These are phyloP conservation scores for Thelonectria blattea DNA, from an alignment of 2,329 filamentous ascomycete species.

Conservation along the genomic window DNA sequence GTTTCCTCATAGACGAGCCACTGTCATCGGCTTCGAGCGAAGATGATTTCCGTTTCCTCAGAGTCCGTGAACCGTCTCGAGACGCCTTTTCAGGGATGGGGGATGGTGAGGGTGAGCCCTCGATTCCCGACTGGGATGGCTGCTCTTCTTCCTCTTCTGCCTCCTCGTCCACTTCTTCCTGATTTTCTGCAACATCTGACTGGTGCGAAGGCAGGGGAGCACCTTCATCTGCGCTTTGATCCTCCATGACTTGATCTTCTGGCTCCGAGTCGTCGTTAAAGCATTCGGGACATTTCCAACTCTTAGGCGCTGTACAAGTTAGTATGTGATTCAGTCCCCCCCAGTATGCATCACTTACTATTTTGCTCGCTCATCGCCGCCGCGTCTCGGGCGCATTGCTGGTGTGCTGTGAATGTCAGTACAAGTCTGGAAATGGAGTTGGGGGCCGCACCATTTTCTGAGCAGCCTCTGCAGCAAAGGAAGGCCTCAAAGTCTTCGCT, in stretches of 20 bases:
- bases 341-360: constrained; percentile 31
- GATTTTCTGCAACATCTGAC: constrained; percentile 32
- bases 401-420: constrained; percentile 74
- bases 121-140: constrained; percentile 10
- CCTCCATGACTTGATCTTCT: constrained; percentile 37
- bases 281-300: constrained; percentile 61
- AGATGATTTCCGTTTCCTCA: constrained; percentile 86
- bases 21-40: constrained; percentile 68
- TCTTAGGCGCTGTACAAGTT: constrained; percentile 45
- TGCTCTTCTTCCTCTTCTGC: constrained; percentile 11
- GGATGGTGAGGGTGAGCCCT: constrained; percentile 22
- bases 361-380: constrained; percentile 45
- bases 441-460: constrained; percentile 75
- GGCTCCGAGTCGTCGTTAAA: constrained; percentile 41
- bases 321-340: constrained; percentile 4
- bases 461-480: constrained; percentile 77
- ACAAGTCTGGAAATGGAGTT: constrained; percentile 24
- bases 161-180: neutral
- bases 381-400: constrained; percentile 82
- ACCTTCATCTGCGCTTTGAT: constrained; percentile 31
- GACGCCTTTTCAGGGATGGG: constrained; percentile 22
- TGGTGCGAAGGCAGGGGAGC: constrained; percentile 34
- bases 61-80: constrained; percentile 70
- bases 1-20: constrained; percentile 58
- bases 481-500: constrained; percentile 82